phyloP scores from a whole-genome alignment of 2,329 filamentous ascomycete genomes.

The Ophiostoma quercus region DNA sequence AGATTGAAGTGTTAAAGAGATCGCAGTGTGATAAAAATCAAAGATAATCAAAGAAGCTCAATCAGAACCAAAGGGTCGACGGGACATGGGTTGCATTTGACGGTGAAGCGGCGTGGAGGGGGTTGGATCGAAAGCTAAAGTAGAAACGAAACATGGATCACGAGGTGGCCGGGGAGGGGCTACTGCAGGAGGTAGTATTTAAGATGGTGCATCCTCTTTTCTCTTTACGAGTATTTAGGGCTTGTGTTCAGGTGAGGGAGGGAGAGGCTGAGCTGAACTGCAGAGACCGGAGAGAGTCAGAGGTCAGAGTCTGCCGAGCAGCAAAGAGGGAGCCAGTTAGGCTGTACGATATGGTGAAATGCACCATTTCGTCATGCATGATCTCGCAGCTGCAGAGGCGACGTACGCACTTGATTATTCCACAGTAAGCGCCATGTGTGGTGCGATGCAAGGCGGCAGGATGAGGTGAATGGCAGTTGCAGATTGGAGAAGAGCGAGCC shows the following conservation, averaged over 20 bases:
- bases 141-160: background rate
- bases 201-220: background rate
- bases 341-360: background rate
- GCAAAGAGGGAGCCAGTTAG: background rate
- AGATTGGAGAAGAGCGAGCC: background rate
- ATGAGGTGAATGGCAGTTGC: background rate
- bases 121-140: background rate
- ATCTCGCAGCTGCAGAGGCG: background rate
- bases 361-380: constrained; percentile 8
- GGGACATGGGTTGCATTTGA: background rate
- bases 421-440: constrained; percentile 6
- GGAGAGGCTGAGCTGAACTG: background rate
- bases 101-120: background rate
- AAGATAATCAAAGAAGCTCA: background rate
- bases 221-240: background rate
- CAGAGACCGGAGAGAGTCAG: background rate
- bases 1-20: background rate
- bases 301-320: background rate
- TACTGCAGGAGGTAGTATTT: background rate
- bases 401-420: background rate
- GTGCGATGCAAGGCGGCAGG: background rate
- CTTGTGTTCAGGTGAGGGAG: background rate
- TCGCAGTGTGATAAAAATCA: background rate
- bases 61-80: background rate
- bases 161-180: constrained; percentile 1